Evolutionary conservation across 371 early-diverging fungal genomes (phyloP).

Genomic region (Rhizopus microsporus): DNA sequence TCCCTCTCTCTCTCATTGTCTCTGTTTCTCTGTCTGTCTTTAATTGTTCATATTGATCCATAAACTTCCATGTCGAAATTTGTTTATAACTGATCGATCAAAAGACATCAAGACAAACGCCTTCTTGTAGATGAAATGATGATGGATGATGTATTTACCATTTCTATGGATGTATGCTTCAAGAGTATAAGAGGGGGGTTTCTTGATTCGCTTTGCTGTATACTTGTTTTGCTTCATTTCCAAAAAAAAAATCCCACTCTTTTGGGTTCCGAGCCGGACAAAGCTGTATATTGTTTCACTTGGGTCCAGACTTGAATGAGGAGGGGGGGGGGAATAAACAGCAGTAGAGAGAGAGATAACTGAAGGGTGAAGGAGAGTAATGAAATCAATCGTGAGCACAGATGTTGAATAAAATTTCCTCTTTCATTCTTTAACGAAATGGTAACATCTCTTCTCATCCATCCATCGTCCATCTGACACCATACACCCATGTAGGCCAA

Average conservation of each 20-base stretch:
- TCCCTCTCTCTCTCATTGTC: not conserved
- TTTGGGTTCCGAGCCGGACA: not conserved
- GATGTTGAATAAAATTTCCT: not conserved
- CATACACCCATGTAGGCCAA: constrained; percentile 71
- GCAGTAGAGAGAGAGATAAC: too few species aligned
- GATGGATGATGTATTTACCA: constrained; percentile 4
- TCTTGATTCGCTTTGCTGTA: constrained; percentile 1
- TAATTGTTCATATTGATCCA: too few species aligned
- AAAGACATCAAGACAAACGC: not conserved
- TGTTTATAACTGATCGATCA: not conserved
- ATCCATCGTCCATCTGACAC: constrained; percentile 24
- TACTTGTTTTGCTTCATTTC: not conserved
- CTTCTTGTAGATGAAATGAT: too few species aligned
- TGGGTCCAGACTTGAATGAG: not conserved
- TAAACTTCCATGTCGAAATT: too few species aligned
- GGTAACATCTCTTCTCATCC: constrained; percentile 23
- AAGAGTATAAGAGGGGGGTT: constrained; percentile 15
- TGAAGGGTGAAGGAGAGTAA: too few species aligned
- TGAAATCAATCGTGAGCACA: not conserved
- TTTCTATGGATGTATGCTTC: constrained; percentile 11
- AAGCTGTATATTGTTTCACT: not conserved
- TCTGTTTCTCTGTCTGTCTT: not conserved
- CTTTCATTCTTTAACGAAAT: constrained; percentile 13
- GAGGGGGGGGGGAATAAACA: too few species aligned
- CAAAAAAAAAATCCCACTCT: not conserved